Percentiles rank a stretch among this genome's conserved stretches.
These are phyloP conservation scores for Penicillium longicatenatum DNA, from an alignment of 495 filamentous ascomycete species.

Conservation along the genomic window DNA sequence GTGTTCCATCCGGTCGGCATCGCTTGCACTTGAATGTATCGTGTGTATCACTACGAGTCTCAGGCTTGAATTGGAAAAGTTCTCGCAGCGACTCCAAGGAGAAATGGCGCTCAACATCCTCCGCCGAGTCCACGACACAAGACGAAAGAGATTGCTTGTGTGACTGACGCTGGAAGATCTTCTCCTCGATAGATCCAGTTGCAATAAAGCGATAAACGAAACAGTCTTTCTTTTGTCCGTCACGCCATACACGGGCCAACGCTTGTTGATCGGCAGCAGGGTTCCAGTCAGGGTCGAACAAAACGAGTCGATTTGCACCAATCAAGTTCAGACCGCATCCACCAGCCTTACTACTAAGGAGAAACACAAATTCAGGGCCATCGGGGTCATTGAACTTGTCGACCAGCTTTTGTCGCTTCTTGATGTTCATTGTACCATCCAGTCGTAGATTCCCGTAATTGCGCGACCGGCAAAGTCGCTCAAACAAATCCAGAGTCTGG, in stretches of 20 bases:
- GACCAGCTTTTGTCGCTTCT: constrained; percentile 93
- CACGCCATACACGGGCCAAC: constrained; percentile 95
- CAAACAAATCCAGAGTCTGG: constrained; percentile 93
- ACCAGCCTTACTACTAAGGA: constrained; percentile 94
- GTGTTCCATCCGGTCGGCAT: constrained; percentile 82
- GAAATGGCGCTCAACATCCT: constrained; percentile 97
- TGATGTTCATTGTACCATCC: constrained; percentile 96
- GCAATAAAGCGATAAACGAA: constrained; percentile 99
- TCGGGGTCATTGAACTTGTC: constrained; percentile 98
- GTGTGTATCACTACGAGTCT: constrained; percentile 90
- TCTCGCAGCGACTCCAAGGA: constrained; percentile 84
- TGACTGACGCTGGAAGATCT: constrained; percentile 98
- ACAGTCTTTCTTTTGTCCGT: constrained; percentile 98
- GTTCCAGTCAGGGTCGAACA: constrained; percentile 99
- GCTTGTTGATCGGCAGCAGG: constrained; percentile 98
- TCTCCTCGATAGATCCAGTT: constrained; percentile 97
- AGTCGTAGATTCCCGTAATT: constrained; percentile 85
- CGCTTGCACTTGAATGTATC: constrained; percentile 99
- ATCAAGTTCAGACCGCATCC: constrained; percentile 97
- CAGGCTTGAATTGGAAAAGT: constrained; percentile 86
- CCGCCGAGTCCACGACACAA: constrained; percentile 95
- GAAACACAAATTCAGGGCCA: constrained; percentile 88
- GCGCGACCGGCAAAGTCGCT: constrained; percentile 81
- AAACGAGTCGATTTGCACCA: constrained; percentile 92
- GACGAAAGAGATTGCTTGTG: constrained; percentile 97